phyloP scores from a whole-genome alignment of 192 early-diverging fungal genomes.

The Umbelopsis sp. region DNA sequence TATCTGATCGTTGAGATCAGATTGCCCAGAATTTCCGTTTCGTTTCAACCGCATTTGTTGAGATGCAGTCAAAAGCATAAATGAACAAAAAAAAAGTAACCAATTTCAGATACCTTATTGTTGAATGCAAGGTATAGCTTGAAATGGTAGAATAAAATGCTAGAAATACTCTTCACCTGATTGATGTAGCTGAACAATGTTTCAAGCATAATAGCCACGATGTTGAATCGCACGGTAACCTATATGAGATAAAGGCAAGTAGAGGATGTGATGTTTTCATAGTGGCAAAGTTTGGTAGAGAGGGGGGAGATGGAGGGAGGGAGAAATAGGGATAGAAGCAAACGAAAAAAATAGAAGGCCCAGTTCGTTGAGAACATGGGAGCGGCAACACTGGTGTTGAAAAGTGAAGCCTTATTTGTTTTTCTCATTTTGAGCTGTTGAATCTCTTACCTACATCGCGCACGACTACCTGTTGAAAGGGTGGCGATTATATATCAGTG shows the following conservation, averaged over 20 bases:
- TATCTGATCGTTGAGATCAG: constrained; percentile 20
- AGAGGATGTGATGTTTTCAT: constrained; percentile 20
- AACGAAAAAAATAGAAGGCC: constrained; percentile 25
- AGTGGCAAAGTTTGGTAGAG: constrained; percentile 6
- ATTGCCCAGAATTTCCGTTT: constrained; percentile 13
- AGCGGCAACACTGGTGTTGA: constrained; percentile 17
- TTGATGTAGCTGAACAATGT: neutral
- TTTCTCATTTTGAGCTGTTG: constrained; percentile 32
- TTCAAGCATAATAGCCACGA: constrained; percentile 2
- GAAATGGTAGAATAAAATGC: neutral
- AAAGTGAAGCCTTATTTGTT: constrained; percentile 15
- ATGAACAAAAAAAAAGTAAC: neutral
- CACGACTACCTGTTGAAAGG: constrained; percentile 26
- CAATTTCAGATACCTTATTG: neutral
- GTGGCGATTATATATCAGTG: neutral
- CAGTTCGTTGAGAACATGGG: constrained; percentile 45
- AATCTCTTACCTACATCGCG: constrained; percentile 30
- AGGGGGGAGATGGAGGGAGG: constrained; percentile 6
- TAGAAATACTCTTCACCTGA: constrained; percentile 14
- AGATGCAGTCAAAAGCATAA: constrained; percentile 16
- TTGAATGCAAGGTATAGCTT: constrained; percentile 5
- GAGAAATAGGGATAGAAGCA: constrained; percentile 13
- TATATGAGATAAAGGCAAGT: constrained; percentile 1
- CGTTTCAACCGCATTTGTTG: constrained; percentile 23
- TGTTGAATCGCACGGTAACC: constrained; percentile 20